Evolutionary conservation across 331 rosid species (phyloP).

Genomic region (Dryas integrifolia): DNA sequence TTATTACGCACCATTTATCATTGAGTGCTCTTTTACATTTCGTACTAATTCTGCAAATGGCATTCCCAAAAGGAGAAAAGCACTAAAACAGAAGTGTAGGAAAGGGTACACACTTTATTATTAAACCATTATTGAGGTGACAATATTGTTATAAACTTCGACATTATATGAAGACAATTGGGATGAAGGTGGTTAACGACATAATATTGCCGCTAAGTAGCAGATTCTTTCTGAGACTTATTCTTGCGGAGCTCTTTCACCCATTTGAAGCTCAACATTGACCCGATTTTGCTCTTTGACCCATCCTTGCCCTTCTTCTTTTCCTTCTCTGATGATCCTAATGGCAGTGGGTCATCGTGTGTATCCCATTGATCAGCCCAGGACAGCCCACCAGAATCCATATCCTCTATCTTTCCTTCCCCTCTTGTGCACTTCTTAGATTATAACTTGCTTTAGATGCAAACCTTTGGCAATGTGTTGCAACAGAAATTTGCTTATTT

Average conservation of each 20-base stretch:
- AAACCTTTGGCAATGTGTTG: slow-evolving; percentile 9
- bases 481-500: slow-evolving; percentile 17
- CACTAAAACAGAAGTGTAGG: too few relatives aligned
- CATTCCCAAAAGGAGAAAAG: too few relatives aligned
- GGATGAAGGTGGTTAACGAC: background rate
- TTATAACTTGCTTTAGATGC: background rate
- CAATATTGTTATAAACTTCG: background rate
- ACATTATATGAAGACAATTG: slow-evolving; percentile 2
- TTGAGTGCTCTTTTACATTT: too few relatives aligned
- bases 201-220: background rate
- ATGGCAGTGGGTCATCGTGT: slow-evolving; percentile 56
- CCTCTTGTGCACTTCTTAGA: slow-evolving; percentile 1
- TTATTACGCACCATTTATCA: too few relatives aligned
- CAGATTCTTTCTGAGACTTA: slow-evolving; percentile 42
- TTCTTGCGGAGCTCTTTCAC: slow-evolving; percentile 58
- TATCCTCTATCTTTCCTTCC: background rate
- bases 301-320: slow-evolving; percentile 62
- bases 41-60: too few relatives aligned
- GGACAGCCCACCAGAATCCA: slow-evolving; percentile 63
- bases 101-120: background rate
- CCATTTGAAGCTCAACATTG: slow-evolving; percentile 69
- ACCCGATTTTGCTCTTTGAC: slow-evolving; percentile 38
- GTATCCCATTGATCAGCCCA: slow-evolving; percentile 98
- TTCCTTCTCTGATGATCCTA: slow-evolving; percentile 37
- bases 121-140: background rate